phyloP scores from a whole-genome alignment of 768 basidiomycete genomes.

The Candolleomyces aberdarensis region DNA sequence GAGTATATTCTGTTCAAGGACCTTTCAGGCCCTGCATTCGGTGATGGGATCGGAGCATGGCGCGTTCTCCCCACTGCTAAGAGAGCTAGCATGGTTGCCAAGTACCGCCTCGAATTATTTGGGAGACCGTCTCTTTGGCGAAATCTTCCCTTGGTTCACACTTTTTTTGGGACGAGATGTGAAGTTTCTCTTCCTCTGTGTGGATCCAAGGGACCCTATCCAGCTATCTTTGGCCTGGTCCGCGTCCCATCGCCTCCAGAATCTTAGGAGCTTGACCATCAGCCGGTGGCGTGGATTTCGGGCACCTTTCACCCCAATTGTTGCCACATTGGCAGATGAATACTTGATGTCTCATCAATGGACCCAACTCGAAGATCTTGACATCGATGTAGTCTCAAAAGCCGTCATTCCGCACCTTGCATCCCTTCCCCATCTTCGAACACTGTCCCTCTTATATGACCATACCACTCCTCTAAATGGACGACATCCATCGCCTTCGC shows the following conservation, averaged over 20 bases:
- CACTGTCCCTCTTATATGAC: no score
- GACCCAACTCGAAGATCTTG: no score
- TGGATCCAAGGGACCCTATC: neutral
- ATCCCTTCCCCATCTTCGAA: no score
- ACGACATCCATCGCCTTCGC: no score
- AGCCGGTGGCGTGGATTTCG: no score
- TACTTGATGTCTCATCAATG: no score
- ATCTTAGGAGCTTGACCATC: neutral
- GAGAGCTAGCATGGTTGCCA: neutral
- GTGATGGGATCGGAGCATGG: neutral
- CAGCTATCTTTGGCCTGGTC: neutral
- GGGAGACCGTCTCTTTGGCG: neutral
- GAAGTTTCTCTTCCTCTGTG: neutral
- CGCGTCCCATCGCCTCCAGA: neutral
- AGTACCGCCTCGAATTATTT: neutral
- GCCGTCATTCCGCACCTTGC: no score
- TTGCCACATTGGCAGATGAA: no score
- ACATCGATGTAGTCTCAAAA: no score
- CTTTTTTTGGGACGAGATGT: neutral
- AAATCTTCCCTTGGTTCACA: neutral
- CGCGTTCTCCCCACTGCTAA: neutral
- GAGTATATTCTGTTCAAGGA: neutral
- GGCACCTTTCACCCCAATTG: no score
- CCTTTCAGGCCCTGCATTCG: neutral
- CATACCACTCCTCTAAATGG: no score